phyloP scores from a whole-genome alignment of 805 yeast species.

The Saccharomyces mikatae region DNA sequence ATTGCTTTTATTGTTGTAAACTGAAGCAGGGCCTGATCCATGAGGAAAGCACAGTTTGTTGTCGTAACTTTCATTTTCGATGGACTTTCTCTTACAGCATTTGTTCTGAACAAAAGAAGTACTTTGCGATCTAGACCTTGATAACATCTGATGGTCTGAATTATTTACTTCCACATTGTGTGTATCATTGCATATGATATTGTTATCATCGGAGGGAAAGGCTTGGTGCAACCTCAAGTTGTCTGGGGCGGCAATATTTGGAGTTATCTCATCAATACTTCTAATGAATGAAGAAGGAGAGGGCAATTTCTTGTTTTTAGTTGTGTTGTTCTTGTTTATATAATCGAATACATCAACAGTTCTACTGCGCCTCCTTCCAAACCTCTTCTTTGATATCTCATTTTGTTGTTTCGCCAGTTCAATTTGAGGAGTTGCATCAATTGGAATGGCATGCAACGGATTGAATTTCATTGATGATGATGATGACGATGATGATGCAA shows the following conservation, averaged over 20 bases:
- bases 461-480: slow-evolving; percentile 9
- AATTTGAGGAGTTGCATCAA: not conserved
- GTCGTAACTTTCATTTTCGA: not conserved
- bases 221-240: not conserved
- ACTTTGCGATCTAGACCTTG: slow-evolving; percentile 5
- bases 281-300: not conserved
- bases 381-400: not conserved
- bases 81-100: not conserved
- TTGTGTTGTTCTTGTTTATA: slow-evolving; percentile 1
- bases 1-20: not conserved
- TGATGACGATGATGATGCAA: slow-evolving; percentile 6
- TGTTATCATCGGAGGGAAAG: not conserved
- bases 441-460: not conserved
- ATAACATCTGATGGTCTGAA: not conserved
- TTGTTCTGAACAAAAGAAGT: slow-evolving; percentile 1
- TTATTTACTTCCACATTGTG: not conserved
- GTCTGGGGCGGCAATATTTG: not conserved
- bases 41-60: not conserved
- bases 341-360: slow-evolving; percentile 26
- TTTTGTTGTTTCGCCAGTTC: not conserved
- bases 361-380: slow-evolving; percentile 26
- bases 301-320: not conserved
- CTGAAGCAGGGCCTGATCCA: not conserved
- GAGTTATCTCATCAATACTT: not conserved
- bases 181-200: not conserved